Base-by-base conservation (phyloP, 2,329 filamentous ascomycete species). In the Fusarium oligoseptatum region DNA sequence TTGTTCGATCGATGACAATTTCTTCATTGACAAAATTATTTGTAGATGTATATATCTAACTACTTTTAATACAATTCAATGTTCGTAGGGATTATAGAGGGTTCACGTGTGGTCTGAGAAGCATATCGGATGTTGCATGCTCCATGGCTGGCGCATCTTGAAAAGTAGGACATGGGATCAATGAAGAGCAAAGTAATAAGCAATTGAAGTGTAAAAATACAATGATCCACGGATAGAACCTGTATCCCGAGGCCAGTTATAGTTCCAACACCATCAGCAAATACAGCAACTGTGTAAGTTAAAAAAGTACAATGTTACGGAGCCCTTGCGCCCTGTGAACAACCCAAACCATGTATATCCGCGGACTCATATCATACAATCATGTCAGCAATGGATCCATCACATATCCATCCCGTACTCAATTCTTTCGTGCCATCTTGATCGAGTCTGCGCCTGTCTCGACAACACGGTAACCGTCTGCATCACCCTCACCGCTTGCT, bases 401-500 rank as follows among this genome's bases (percentile, higher is more conserved):
- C 41, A 37, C 39, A 43, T 1, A 24, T 9, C 7, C 20, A 27
- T 45, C 22, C 14, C 15, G 2, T 6, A 20, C 1, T 61, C 6
- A 74, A 3, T 76, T 64, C 72, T 78, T 81, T 12, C 77, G 70
- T 12, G 81, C 76, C 81, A 84, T 83, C 74, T 81, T 81, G 61
- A 91, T 90, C 1, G 88, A 88, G 57, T 89, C 84, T 0, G 85
- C 83, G 1, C 85, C 87, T n/a, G 94, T 97, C 83, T 96, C 95
- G 14, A 98, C 93, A 60, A 95, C 92, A 80, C 90, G 90, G 80
- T 95, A 97, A 0, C 86, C 88, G 60, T 90, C 92, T 2, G 92
- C 91, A 76, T 92, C 89, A 7, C 95, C 94, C 58, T 94, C 83
- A 0, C 95, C 95, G 79, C 91, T 93, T 68, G 96, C 95, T 2